Conservation (phyloP, 164 flowering plant genomes). For the Nymphaea thermarum region DNA sequence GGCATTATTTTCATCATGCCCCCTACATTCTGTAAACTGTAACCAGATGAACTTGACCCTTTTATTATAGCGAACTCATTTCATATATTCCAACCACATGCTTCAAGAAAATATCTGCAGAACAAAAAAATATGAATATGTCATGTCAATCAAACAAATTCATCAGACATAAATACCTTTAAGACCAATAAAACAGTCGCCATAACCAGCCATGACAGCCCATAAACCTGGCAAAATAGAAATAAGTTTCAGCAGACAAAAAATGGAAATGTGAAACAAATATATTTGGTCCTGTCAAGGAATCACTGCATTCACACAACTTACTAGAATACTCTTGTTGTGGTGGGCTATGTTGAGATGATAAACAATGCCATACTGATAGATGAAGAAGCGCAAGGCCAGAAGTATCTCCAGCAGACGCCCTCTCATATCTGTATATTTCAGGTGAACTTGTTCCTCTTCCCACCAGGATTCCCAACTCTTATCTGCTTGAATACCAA, state of each 20-base stretch:
- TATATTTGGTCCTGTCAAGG: neutral
- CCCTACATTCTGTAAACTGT: too few species aligned
- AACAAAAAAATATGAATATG: too few species aligned
- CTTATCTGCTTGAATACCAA: constrained; percentile 63
- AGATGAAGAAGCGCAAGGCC: constrained; percentile 87
- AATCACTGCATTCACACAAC: too few species aligned
- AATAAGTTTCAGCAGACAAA: neutral
- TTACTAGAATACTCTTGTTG: constrained; percentile 30
- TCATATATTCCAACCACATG: too few species aligned
- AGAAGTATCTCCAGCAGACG: constrained; percentile 73
- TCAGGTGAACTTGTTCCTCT: constrained; percentile 83
- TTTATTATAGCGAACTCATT: too few species aligned
- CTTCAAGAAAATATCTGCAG: too few species aligned
- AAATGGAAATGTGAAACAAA: neutral
- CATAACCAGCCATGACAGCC: constrained; percentile 88
- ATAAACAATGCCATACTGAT: constrained; percentile 87
- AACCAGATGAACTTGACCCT: too few species aligned
- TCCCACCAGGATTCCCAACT: constrained; percentile 99
- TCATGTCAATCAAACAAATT: too few species aligned
- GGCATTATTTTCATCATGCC: too few species aligned
- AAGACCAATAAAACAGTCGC: constrained; percentile 46
- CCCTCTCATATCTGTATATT: constrained; percentile 90
- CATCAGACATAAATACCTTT: constrained; percentile 40
- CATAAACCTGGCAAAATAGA: constrained; percentile 55
- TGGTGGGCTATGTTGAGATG: constrained; percentile 43